Percentiles rank a stretch among this genome's conserved stretches.
phyloP scores from a whole-genome alignment of 2,329 filamentous ascomycete species.

The Aspergillus proliferans region DNA sequence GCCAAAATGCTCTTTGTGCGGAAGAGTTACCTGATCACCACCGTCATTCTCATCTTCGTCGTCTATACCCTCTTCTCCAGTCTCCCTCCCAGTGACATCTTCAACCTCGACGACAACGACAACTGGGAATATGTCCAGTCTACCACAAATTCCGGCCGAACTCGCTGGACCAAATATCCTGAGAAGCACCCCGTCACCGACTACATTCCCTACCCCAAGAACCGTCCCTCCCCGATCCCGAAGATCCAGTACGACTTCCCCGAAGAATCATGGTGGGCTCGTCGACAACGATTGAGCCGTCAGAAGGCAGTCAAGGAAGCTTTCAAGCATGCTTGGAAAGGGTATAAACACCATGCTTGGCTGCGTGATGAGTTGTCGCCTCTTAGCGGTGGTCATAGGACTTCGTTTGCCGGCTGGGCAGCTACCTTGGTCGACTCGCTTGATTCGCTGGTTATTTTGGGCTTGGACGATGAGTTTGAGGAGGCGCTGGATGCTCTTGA shows the following conservation, averaged over 20 bases:
- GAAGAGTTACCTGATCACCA: constrained; percentile 20
- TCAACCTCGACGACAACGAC: constrained; percentile 8
- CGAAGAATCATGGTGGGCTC: constrained; percentile 54
- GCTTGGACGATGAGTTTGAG: constrained; percentile 69
- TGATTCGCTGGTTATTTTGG: constrained; percentile 83
- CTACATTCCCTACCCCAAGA: constrained; percentile 67
- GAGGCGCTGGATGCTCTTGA: constrained; percentile 64
- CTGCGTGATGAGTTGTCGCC: constrained; percentile 80
- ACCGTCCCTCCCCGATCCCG: constrained; percentile 62
- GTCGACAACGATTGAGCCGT: constrained; percentile 57
- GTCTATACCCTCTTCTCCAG: constrained; percentile 18
- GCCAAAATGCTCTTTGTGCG: constrained; percentile 21
- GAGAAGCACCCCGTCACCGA: constrained; percentile 72
- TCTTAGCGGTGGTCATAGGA: constrained; percentile 59
- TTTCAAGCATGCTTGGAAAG: constrained; percentile 71
- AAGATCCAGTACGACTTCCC: constrained; percentile 69
- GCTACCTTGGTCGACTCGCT: constrained; percentile 78
- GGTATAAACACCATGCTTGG: constrained; percentile 76
- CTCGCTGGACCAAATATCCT: constrained; percentile 64
- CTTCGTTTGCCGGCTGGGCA: constrained; percentile 88
- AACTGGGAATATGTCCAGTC: constrained; percentile 2
- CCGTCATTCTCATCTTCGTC: constrained; percentile 19
- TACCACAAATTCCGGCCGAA: constrained; percentile 6
- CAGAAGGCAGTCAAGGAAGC: constrained; percentile 65
- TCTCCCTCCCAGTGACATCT: constrained; percentile 15